Evolutionary conservation across 2,329 filamentous ascomycete genomes (phyloP).

Genomic region (Botrytis aclada): DNA sequence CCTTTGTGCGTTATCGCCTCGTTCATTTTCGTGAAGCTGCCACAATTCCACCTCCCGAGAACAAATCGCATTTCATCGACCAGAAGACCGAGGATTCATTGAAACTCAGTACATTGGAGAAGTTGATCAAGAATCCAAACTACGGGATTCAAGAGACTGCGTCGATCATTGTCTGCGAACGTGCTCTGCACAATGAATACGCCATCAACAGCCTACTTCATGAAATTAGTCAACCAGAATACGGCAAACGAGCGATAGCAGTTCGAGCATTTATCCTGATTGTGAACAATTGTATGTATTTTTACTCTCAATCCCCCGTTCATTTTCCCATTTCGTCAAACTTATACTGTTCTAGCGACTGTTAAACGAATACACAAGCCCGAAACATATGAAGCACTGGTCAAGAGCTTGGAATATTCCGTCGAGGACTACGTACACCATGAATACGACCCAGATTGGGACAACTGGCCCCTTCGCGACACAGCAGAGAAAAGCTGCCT

Average conservation of each 20-base stretch:
- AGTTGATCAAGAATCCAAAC: slow-evolving; percentile 67
- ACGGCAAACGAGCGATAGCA: slow-evolving; percentile 56
- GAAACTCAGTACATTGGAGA: slow-evolving; percentile 62
- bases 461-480: slow-evolving; percentile 62
- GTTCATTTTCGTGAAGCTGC: slow-evolving; percentile 60
- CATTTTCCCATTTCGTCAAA: background rate
- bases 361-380: slow-evolving; percentile 32
- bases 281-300: slow-evolving; percentile 46
- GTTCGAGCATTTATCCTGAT: slow-evolving; percentile 56
- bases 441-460: slow-evolving; percentile 55
- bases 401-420: slow-evolving; percentile 58
- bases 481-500: slow-evolving; percentile 59
- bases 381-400: slow-evolving; percentile 46
- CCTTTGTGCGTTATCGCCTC: slow-evolving; percentile 57
- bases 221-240: slow-evolving; percentile 57
- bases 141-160: slow-evolving; percentile 69
- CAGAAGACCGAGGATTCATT: slow-evolving; percentile 73
- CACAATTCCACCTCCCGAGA: slow-evolving; percentile 61
- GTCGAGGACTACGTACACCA: slow-evolving; percentile 50
- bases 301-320: background rate
- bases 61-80: slow-evolving; percentile 69
- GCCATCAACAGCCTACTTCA: slow-evolving; percentile 52
- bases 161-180: slow-evolving; percentile 55
- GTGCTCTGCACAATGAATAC: slow-evolving; percentile 56
- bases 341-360: slow-evolving; percentile 25